Percentiles rank a stretch among this genome's conserved stretches.
Conservation (phyloP, 169 alveolate species). For the Theileria sp. region DNA sequence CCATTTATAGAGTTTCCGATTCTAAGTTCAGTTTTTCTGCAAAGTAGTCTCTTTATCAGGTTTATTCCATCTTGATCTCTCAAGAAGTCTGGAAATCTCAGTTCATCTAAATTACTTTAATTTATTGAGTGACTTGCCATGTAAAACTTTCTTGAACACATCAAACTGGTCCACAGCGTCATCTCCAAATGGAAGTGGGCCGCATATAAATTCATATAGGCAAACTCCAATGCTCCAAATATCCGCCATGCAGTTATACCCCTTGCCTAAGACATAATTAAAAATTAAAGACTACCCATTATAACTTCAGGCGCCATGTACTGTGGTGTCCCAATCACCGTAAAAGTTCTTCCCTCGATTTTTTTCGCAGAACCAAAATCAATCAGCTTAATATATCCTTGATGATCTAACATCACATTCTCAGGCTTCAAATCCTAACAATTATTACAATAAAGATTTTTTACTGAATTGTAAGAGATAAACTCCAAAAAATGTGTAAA, state of each 20-base stretch:
- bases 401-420: conserved; percentile 91
- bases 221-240: conserved; percentile 98
- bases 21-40: conserved; percentile 88
- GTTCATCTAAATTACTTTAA: conserved; percentile 68
- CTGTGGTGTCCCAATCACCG: conserved; percentile 95
- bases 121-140: conserved; percentile 49
- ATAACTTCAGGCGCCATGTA: conserved; percentile 94
- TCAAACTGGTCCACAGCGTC: conserved; percentile 94
- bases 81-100: conserved; percentile 73
- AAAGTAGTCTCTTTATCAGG: conserved; percentile 84
- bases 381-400: conserved; percentile 93
- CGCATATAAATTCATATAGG: conserved; percentile 96
- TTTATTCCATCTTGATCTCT: conserved; percentile 83
- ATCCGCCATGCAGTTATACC: conserved; percentile 95
- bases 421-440: conserved; percentile 93
- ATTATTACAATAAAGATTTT: not conserved
- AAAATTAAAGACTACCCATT: conserved; percentile 70
- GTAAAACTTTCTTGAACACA: conserved; percentile 89
- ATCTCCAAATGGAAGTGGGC: conserved; percentile 96
- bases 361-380: conserved; percentile 96
- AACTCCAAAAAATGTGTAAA: too few relatives aligned
- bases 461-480: not conserved
- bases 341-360: conserved; percentile 87
- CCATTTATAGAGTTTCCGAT: conserved; percentile 89
- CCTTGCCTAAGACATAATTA: conserved; percentile 84